Percentiles rank a stretch among this genome's conserved stretches.
phyloP scores from a whole-genome alignment of 768 basidiomycete genomes.

The Kwoniella europaea region DNA sequence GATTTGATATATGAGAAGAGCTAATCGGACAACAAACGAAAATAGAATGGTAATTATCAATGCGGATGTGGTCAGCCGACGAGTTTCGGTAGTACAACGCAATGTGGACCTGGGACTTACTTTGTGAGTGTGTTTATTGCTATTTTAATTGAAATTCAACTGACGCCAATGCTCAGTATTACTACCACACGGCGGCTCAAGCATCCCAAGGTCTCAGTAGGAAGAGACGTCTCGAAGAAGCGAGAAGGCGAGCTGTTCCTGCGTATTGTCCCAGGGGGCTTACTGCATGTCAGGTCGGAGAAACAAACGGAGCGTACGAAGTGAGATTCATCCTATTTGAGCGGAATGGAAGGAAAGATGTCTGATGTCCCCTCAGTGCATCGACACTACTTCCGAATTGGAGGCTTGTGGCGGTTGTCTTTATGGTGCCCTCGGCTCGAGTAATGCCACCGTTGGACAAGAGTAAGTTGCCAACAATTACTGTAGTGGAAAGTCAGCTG shows the following conservation, averaged over 20 bases:
- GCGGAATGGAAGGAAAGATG: no score
- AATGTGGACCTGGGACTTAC: constrained; percentile 9
- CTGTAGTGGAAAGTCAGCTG: background rate
- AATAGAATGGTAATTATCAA: constrained; percentile 6
- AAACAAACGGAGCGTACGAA: background rate
- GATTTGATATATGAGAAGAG: no score
- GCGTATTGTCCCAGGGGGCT: constrained; percentile 3
- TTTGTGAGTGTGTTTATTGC: constrained; percentile 2
- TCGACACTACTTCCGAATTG: constrained; percentile 5
- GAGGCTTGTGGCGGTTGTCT: constrained; percentile 13
- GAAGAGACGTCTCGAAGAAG: constrained; percentile 3
- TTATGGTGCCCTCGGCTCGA: background rate
- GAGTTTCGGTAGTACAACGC: background rate
- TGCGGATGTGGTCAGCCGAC: constrained; percentile 9
- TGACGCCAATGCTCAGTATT: constrained; percentile 1
- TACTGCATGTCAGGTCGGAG: constrained; percentile 3
- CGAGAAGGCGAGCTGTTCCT: background rate
- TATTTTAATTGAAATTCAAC: background rate
- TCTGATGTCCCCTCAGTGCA: background rate
- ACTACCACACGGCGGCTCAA: constrained; percentile 10
- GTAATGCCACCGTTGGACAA: background rate
- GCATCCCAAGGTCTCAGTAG: constrained; percentile 17
- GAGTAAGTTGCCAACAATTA: background rate
- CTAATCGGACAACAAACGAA: background rate
- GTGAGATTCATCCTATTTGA: background rate